Evolutionary conservation across 129 eudicot genomes (phyloP), one percentile per base, ranked within the genome.

Genomic region (Centaurea solstitialis): DNA sequence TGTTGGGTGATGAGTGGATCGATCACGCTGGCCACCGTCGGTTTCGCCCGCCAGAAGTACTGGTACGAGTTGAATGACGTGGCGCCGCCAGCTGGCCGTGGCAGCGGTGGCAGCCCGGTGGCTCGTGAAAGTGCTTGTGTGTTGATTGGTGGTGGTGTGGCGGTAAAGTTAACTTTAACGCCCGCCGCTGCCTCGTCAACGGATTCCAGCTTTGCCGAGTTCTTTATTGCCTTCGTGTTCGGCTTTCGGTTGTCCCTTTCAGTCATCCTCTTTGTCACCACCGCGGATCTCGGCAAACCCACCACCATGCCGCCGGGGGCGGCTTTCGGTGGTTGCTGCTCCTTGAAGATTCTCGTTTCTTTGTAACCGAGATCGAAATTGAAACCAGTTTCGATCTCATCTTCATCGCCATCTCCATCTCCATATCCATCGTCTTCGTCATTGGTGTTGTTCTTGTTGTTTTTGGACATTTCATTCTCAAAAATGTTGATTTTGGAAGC

Each of bases 31-130:
- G 84, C 87, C 2, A 81, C 79, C 0, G 78, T 77, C 1, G 91
- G 88, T 50, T 85, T 87, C 33, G 81, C 72, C 88, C 93, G 72
- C 98, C 98, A 94, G 77, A 91, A 92, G 83, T 94, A 92, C 64
- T 92, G 91, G 76, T 94, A 94, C 0, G 88, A 73, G 80, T 94
- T 94, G 41, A 88, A 83, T 0, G 90, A 50, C n/a, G 88, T 74
- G 75, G 90, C 81, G 0, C n/a, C n/a, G n/a, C 79, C 18, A 7
- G 78, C 11, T 28, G 85, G 69, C 5, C 85, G 80, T 6, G 86
- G 76, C 2, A 84, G 38, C 4, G 96, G 91, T 8, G 90, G 89
- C 21, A 85, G 69, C 17, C 88, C 79, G 0, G 69, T 72, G 28
- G 67, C 82, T 71, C 84, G 87, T 15, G 91, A 93, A 45, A 85